Base-by-base conservation (phyloP, 495 filamentous ascomycete genomes). In the Hypoxylon subgilvum region DNA sequence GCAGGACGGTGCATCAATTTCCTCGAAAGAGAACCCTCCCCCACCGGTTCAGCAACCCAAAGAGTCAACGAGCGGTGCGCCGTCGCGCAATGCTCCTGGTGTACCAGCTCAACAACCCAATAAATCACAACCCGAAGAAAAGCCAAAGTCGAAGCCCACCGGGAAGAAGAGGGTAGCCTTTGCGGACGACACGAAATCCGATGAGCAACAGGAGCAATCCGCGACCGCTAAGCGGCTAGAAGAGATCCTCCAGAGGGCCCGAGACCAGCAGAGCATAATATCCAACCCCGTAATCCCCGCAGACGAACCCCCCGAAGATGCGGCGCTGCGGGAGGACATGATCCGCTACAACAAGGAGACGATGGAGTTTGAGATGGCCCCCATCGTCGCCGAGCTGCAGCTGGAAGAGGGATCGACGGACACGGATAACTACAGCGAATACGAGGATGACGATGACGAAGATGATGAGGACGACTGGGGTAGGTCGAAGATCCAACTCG, bases 331-430 rank as follows among this genome's bases (percentile, higher is more conserved):
- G 8, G 84, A 87, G 47, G 85, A 97, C 61, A 97, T 98, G 94
- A 73, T 97, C n/a, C 78, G 88, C 54, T 97, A 97, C 64, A 86
- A 86, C 39, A 83, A 94, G 70, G 72, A 84, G 36, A 66, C 65
- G 1, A 70, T 70, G 67, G 47, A 60, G 44, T 77, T 72, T 17
- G 92, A 96, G 61, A 85, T 98, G 47, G 90, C 90, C 1, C 82
- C 89, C 18, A 88, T 98, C 1, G 93, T 98, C 5, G 93, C 93
- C n/a, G 91, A 97, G 74, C 78, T 98, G 25, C 83, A 94, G 50
- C 67, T 98, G 9, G 90, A 96, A 39, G 89, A 92, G 25, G 83
- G 81, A 19, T 82, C 75, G 38, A 74, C 77, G n/a, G 81, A 80
- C 35, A 68, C 70, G 19, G 74, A 70, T 19, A 80, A 84, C 12